Conservation (phyloP, 2,329 filamentous ascomycete species). For the Aureobasidium sp. region DNA sequence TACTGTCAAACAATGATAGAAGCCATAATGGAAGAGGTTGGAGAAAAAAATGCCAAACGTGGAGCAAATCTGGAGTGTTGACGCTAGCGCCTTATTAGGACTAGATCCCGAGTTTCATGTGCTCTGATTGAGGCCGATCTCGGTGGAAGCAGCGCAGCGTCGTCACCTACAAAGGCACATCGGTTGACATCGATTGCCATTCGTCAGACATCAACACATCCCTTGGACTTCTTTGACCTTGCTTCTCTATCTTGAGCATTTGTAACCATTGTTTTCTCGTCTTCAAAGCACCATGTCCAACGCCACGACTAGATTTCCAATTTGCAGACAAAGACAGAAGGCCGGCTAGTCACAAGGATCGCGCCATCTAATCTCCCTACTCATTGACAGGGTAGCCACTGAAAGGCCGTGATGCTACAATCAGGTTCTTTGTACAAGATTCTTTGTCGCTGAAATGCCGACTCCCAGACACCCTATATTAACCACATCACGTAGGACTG, state of each 20-base stretch:
- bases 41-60: conserved; percentile 12
- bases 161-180: too few relatives aligned
- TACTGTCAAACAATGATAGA: not conserved
- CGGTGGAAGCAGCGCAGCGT: too few relatives aligned
- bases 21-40: not conserved
- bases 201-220: not conserved
- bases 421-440: not conserved
- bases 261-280: not conserved
- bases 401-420: not conserved
- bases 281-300: too few relatives aligned
- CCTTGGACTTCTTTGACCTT: not conserved
- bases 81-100: not conserved
- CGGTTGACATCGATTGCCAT: too few relatives aligned
- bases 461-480: not conserved
- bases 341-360: not conserved
- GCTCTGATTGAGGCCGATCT: not conserved
- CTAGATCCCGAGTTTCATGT: not conserved
- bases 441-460: not conserved
- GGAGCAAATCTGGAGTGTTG: conserved; percentile 9
- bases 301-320: not conserved
- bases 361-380: not conserved
- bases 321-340: not conserved
- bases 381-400: not conserved
- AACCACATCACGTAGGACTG: not conserved
- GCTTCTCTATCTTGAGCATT: not conserved